Base-by-base conservation (phyloP, 129 eudicot species). In the Tagetes erecta region DNA sequence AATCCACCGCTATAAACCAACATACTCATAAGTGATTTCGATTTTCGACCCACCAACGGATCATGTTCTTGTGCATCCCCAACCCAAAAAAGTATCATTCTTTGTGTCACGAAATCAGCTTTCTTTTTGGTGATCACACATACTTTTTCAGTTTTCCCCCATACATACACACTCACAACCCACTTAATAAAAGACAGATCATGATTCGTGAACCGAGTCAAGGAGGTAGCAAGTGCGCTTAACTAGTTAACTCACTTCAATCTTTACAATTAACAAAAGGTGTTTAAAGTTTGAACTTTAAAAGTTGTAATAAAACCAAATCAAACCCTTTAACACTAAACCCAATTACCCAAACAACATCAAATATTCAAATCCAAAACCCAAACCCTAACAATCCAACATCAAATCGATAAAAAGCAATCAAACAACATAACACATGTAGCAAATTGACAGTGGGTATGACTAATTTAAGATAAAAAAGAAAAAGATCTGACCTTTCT, bases 401-500 rank as follows among this genome's bases (percentile, higher is more conserved):
- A 6, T 38, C 8, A 40, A 11, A 58, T 37, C 3, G 60, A 3
- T 27, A 42, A 58, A 31, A 20, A 59, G 72, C 65, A 27, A n/a
- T 31, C 63, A 20, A 2, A 1, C 7, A 69, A 50, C 60, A 33
- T 36, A 3, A 33, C 31, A 27, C 63, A 14, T 14, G 13, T 50
- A 64, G 7, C 42, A 68, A 57, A 68, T 3, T 3, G 52, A 77
- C 10, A 46, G 58, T 5, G 44, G 66, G 66, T 33, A 31, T n/a
- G 27, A 77, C 9, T 39, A 14, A 70, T n/a, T 35, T 27, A 10
- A 57, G 10, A 20, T 20, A 46, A 78, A 60, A 60, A 38, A 49
- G 46, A n/a, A 71, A 71, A 33, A 4, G 46, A 57, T 3, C 51
- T 67, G 57, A 89, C 96, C 96, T 87, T 83, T 90, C 96, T 68